Evolutionary conservation across 2,329 filamentous ascomycete species (phyloP).

Genomic region (Chalaropsis thielavioides): DNA sequence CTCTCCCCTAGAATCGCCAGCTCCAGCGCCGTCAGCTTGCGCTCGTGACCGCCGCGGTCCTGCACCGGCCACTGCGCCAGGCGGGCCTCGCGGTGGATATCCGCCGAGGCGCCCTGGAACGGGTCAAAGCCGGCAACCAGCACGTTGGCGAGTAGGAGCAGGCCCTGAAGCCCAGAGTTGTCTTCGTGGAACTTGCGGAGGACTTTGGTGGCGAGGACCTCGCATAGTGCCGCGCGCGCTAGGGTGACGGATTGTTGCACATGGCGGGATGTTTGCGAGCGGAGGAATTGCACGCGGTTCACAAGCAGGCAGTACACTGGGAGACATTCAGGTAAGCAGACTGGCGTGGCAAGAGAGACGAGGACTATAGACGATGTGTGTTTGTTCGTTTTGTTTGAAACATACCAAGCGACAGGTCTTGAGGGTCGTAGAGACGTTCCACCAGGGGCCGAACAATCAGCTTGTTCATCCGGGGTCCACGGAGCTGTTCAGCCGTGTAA

Average conservation of each 20-base stretch:
- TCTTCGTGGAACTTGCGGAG: slow-evolving; percentile 55
- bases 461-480: slow-evolving; percentile 48
- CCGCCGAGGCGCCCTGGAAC: slow-evolving; percentile 16
- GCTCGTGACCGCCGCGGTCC: slow-evolving; percentile 28
- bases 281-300: slow-evolving; percentile 54
- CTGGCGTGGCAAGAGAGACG: neutral
- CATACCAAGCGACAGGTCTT: slow-evolving; percentile 45
- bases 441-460: slow-evolving; percentile 49
- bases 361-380: neutral
- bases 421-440: slow-evolving; percentile 45
- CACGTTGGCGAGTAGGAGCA: slow-evolving; percentile 52
- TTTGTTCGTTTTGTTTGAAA: neutral
- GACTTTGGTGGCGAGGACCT: slow-evolving; percentile 52
- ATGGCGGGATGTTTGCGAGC: slow-evolving; percentile 45
- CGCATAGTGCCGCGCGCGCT: slow-evolving; percentile 53
- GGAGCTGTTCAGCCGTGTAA: slow-evolving; percentile 41
- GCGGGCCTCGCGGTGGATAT: slow-evolving; percentile 35
- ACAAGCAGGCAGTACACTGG: slow-evolving; percentile 56
- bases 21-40: slow-evolving; percentile 54
- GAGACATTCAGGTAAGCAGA: slow-evolving; percentile 1
- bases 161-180: slow-evolving; percentile 44
- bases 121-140: slow-evolving; percentile 16
- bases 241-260: slow-evolving; percentile 56
- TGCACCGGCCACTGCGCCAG: slow-evolving; percentile 28
- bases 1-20: slow-evolving; percentile 58